Conservation (phyloP, 805 yeast species). For the Yarrowia sp. region DNA sequence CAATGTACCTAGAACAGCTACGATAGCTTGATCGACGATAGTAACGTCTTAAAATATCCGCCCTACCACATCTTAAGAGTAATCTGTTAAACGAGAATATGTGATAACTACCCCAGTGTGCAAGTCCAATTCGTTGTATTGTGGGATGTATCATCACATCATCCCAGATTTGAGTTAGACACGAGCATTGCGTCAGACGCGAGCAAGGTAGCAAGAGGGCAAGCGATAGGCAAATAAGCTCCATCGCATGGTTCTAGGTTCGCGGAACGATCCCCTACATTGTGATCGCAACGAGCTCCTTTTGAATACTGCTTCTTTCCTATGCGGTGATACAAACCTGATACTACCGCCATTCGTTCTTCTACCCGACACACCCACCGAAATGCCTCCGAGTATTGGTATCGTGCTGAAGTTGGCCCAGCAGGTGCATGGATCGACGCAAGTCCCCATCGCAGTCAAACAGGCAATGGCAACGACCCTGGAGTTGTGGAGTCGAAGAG, state of each 20-base stretch:
- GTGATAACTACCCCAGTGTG: too few species aligned
- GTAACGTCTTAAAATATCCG: too few species aligned
- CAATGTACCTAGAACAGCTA: not conserved
- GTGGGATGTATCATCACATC: not conserved
- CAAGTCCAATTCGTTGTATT: too few species aligned
- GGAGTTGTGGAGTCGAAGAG: constrained; percentile 20
- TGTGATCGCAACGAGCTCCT: not conserved
- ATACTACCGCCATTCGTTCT: not conserved
- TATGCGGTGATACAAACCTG: not conserved
- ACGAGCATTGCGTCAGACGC: constrained; percentile 5
- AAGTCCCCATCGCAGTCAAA: not conserved
- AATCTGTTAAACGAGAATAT: too few species aligned
- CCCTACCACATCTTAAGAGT: too few species aligned
- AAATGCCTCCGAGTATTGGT: constrained; percentile 1
- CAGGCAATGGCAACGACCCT: not conserved
- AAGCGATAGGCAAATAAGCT: not conserved
- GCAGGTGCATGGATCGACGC: not conserved
- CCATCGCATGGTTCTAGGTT: not conserved
- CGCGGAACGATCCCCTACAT: constrained; percentile 1
- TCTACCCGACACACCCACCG: not conserved
- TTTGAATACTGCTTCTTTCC: not conserved
- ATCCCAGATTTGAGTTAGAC: not conserved
- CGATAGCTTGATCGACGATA: too few species aligned
- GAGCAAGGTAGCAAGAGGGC: constrained; percentile 5
- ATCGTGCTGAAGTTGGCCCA: constrained; percentile 2